phyloP scores from a whole-genome alignment of 148 eudicot genomes.

The Chenopodium quinoa region DNA sequence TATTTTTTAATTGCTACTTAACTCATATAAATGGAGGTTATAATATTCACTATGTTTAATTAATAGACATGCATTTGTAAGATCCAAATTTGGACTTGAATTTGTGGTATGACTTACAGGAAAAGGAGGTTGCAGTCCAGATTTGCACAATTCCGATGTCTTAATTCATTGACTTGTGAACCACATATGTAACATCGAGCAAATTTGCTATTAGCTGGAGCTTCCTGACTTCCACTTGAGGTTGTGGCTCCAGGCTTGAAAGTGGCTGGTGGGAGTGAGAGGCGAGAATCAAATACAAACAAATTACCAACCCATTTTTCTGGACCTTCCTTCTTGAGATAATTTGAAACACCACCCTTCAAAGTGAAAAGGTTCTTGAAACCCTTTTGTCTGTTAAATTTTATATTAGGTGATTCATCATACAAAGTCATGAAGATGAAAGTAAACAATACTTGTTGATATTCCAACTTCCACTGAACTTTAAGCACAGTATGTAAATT shows the following conservation, averaged over 20 bases:
- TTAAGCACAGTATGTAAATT: not conserved
- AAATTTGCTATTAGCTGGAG: conserved; percentile 39
- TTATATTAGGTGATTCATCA: not conserved
- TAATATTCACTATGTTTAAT: too few relatives aligned
- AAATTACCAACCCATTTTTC: conserved; percentile 83
- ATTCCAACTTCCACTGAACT: not conserved
- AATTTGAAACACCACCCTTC: conserved; percentile 87
- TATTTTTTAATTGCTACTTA: too few relatives aligned
- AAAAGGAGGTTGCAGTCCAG: conserved; percentile 93
- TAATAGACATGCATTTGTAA: too few relatives aligned
- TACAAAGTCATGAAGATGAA: not conserved
- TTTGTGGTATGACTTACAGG: conserved; percentile 54
- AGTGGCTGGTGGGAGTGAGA: conserved; percentile 81
- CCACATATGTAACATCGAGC: conserved; percentile 82
- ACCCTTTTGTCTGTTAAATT: conserved; percentile 57
- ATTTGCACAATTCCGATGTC: conserved; percentile 96
- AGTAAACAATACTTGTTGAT: not conserved
- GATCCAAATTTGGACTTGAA: too few relatives aligned
- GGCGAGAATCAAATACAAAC: conserved; percentile 89
- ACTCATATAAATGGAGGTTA: too few relatives aligned
- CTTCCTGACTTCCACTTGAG: conserved; percentile 30
- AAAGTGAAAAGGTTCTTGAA: conserved; percentile 80
- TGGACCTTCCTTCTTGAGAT: conserved; percentile 77
- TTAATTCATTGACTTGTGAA: conserved; percentile 66
- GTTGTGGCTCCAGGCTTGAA: conserved; percentile 51